Base-by-base conservation (phyloP, 2,329 filamentous ascomycete species). In the Juglanconis sp. region DNA sequence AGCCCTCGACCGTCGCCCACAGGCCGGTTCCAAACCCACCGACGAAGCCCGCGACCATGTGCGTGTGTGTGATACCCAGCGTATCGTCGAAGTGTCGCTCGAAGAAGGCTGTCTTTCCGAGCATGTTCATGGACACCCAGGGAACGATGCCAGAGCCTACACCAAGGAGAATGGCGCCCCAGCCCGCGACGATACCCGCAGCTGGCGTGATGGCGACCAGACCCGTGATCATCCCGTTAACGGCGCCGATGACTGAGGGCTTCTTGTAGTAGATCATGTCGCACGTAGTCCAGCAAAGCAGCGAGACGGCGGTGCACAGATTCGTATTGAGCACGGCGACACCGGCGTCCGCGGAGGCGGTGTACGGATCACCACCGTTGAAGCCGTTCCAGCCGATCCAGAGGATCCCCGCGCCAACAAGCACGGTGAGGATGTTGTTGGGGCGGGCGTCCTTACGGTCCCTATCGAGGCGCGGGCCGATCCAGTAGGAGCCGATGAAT, bases 311-410 rank as follows among this genome's bases (percentile, higher is more conserved):
- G 7, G 79, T 79, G 65, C 72, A 75, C 53, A 81, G 70, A 63
- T 81, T 81, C 35, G 79, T 82, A 67, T 82, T 81, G 38, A 82
- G 72, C 11, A 81, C 79, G 4, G 79, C 79, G 6, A 77, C 78
- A 59, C 79, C 79, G 5, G 79, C 79, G 66, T 81, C 79, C 7
- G 79, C 75, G 47, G 71, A 77, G 8, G 79, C 79, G 9, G 77
- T 70, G 63, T 81, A 81, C n/a, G 79, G 79, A 67, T 80, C 79
- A 65, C 79, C 78, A 49, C 79, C 79, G 62, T 81, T 81, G 73
- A 81, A 82, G 46, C 79, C 79, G 66, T 81, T 81, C 79, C 79
- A 82, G 61, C 79, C 79, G 32, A 80, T 72, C 79, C 79, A 82
- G 38, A 81, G 74, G 40, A 81, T 77, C 17, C 79, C 79, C 2